Evolutionary conservation across 129 eudicot genomes (phyloP).

Genomic region (Glebionis coronaria): DNA sequence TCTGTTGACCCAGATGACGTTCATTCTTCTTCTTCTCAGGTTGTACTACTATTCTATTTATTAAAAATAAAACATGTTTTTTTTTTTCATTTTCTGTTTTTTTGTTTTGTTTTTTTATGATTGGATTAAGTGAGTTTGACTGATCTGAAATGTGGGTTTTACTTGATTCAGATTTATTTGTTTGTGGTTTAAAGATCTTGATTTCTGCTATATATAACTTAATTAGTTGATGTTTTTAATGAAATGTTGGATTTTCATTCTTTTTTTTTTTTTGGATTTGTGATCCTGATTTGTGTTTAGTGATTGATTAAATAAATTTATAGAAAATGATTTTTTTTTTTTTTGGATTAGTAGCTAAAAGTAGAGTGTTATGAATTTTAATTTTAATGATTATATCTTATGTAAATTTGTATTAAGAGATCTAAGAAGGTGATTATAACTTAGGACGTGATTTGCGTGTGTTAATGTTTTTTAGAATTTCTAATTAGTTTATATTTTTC

Average conservation of each 20-base stretch:
- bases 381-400: background rate
- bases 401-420: conserved; percentile 1
- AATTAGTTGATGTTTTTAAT: background rate
- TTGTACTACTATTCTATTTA: conserved; percentile 33
- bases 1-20: conserved; percentile 58
- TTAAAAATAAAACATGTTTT: no score
- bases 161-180: background rate
- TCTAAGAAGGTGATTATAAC: conserved; percentile 4
- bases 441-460: background rate
- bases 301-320: no score
- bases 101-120: background rate
- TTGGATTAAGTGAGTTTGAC: conserved; percentile 12
- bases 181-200: background rate
- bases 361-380: no score
- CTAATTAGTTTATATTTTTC: background rate
- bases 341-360: no score
- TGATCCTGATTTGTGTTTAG: no score
- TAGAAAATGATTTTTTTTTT: no score
- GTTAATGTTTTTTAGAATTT: background rate
- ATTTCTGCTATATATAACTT: background rate
- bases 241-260: no score
- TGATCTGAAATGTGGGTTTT: conserved; percentile 33
- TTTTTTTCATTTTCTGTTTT: no score
- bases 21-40: conserved; percentile 40
- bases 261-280: no score